Evolutionary conservation across 768 basidiomycete species (phyloP).

Genomic region (Fistulinella prunicolor): DNA sequence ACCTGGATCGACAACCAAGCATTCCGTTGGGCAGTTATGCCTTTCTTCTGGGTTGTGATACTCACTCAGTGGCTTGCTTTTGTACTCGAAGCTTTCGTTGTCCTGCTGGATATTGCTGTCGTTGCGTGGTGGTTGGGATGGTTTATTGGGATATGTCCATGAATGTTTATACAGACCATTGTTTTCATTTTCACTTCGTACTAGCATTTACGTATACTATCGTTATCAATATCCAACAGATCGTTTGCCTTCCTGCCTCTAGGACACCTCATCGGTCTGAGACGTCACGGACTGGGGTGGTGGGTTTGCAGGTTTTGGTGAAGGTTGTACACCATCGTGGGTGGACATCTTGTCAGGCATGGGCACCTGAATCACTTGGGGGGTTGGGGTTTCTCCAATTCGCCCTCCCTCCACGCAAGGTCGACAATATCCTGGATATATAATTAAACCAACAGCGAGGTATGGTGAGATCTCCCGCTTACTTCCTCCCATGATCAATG

Average conservation of each 20-base stretch:
- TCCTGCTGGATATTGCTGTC: slow-evolving; percentile 56
- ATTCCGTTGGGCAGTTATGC: slow-evolving; percentile 59
- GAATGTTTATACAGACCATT: slow-evolving; percentile 6
- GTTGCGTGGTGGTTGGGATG: slow-evolving; percentile 77
- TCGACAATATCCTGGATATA: slow-evolving; percentile 58
- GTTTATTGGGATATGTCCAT: slow-evolving; percentile 52
- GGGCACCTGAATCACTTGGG: slow-evolving; percentile 15
- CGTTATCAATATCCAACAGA: slow-evolving; percentile 5
- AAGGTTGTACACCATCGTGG: slow-evolving; percentile 4
- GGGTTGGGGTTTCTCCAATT: slow-evolving; percentile 27
- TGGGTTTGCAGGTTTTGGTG: neutral
- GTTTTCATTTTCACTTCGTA: neutral
- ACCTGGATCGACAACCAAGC: slow-evolving; percentile 57
- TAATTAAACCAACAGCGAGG: neutral
- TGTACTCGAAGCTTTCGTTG: slow-evolving; percentile 52
- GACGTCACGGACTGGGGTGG: neutral
- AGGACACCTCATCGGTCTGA: slow-evolving; percentile 1
- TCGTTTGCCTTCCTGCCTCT: neutral
- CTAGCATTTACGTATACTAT: slow-evolving; percentile 14
- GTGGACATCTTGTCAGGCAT: slow-evolving; percentile 1
- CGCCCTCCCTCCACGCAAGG: slow-evolving; percentile 60
- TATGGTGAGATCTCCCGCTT: slow-evolving; percentile 29
- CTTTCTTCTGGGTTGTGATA: slow-evolving; percentile 62
- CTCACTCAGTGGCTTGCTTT: slow-evolving; percentile 68
- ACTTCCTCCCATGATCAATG: slow-evolving; percentile 76